Evolutionary conservation across 1,139 yeast genomes (phyloP), one percentile per base, ranked within the genome.

Genomic region (Sugiyamaella castrensis): DNA sequence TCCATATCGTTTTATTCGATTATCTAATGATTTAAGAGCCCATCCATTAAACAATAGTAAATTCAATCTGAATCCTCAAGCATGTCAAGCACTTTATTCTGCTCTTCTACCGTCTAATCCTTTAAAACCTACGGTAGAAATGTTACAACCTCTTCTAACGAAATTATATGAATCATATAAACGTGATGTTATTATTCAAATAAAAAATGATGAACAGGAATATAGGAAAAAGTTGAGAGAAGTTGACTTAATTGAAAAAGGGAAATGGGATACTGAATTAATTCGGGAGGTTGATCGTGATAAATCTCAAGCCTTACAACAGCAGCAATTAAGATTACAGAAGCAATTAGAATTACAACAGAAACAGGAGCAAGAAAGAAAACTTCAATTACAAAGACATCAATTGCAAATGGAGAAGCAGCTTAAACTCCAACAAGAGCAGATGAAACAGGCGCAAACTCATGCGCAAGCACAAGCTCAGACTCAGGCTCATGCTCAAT

Each of bases 241-340:
- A 46, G 67, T 71, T 16, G 64, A 61, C 27, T 59, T 58, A 37
- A 67, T 71, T 27, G 71, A 66, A 37, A 57, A 58, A 19, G 74
- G 74, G 1, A 63, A 65, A 45, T 53, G 70, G 63, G 72, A 70
- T 51, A 51, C 52, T 1, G 62, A 63, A 43, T 48, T 66, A 30
- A 46, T 61, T 19, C 56, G 57, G 27, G 66, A 61, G 32, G 46
- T 36, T 6, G 57, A 46, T 15, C 34, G 43, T 13, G 57, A 56
- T 16, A 53, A 56, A 46, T 51, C 54, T 4, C 57, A 55, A 45
- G 44, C 45, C 9, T 48, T 46, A 27, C 52, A 27, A 10, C 63
- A 59, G 34, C 43, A 53, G 10, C 61, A 59, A 49, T 50, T 57
- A 29, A 58, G 58, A 19, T 53, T 52, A 11, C 62, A 58, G 33